Conservation (phyloP, 495 filamentous ascomycete genomes). For the Xylaria cubensis region DNA sequence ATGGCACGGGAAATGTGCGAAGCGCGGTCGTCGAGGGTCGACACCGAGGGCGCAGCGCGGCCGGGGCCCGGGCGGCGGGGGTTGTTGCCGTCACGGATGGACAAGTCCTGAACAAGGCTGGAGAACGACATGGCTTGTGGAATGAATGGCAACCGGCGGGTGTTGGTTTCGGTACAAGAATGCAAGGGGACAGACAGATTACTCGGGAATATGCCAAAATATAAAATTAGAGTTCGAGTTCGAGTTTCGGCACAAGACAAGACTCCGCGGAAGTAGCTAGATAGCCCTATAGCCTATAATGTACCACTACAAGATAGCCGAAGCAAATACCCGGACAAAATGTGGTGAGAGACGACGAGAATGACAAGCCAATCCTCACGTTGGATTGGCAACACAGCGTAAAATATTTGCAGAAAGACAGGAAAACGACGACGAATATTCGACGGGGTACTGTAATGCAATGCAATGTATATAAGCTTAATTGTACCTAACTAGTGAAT, state of each 20-base stretch:
- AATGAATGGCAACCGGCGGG: not conserved
- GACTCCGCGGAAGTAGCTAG: not conserved
- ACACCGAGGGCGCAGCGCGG: slow-evolving; percentile 53
- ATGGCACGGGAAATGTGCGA: slow-evolving; percentile 73
- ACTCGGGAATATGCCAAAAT: not conserved
- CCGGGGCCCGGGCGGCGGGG: slow-evolving; percentile 35
- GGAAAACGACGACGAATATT: not conserved
- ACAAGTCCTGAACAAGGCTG: slow-evolving; percentile 83
- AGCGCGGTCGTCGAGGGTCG: slow-evolving; percentile 63
- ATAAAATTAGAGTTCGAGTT: not conserved
- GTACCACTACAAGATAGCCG: not conserved
- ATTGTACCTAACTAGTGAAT: not conserved
- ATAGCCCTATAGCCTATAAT: no score
- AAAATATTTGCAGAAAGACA: not conserved
- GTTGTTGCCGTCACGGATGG: slow-evolving; percentile 64
- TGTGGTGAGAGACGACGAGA: not conserved
- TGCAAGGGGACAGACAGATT: not conserved
- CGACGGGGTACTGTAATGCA: not conserved
- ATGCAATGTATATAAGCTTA: not conserved
- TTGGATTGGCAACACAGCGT: not conserved
- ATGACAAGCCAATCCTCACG: not conserved
- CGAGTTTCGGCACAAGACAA: not conserved
- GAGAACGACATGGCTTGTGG: slow-evolving; percentile 80
- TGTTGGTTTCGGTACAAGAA: not conserved
- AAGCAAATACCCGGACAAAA: not conserved